Percentiles rank a stretch among this genome's conserved stretches.
Conservation (phyloP, 1,284 basidiomycete genomes). For the Ceratobasidium sp. region DNA sequence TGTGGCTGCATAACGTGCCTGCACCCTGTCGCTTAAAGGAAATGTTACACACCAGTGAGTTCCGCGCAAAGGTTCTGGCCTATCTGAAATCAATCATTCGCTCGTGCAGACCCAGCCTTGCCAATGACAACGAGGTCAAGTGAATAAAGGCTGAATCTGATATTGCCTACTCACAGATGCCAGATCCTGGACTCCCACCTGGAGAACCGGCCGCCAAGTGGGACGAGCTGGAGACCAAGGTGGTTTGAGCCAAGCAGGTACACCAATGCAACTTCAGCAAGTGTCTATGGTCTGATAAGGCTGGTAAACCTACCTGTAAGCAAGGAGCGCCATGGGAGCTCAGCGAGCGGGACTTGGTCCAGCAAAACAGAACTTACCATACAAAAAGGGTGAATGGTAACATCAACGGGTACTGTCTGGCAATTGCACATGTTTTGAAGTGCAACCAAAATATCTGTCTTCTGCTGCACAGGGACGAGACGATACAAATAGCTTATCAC, state of each 20-base stretch:
- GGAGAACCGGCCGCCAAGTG: not conserved
- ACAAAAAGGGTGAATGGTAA: conserved; percentile 50
- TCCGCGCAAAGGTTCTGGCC: not conserved
- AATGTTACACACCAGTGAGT: conserved; percentile 26
- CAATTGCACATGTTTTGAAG: too few species aligned
- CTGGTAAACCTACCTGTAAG: conserved; percentile 57
- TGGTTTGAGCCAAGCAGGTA: not conserved
- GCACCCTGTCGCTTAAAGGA: conserved; percentile 16
- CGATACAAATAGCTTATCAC: conserved; percentile 23
- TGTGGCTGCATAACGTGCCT: too few species aligned
- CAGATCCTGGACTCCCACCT: not conserved
- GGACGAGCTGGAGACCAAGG: not conserved
- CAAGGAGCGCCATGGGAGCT: too few species aligned
- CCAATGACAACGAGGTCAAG: not conserved
- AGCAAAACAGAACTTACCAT: not conserved
- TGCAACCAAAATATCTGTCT: conserved; percentile 61
- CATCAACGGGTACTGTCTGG: conserved; percentile 57
- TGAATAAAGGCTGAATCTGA: conserved; percentile 20
- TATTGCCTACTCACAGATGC: not conserved
- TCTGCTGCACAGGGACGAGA: conserved; percentile 18
- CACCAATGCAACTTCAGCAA: conserved; percentile 52
- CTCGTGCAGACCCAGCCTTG: conserved; percentile 18
- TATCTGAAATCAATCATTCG: conserved; percentile 52
- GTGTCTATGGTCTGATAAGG: conserved; percentile 52
- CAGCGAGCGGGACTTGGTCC: conserved; percentile 52